Evolutionary conservation across 768 basidiomycete genomes (phyloP).

Genomic region (Agrocybe chaxingu): DNA sequence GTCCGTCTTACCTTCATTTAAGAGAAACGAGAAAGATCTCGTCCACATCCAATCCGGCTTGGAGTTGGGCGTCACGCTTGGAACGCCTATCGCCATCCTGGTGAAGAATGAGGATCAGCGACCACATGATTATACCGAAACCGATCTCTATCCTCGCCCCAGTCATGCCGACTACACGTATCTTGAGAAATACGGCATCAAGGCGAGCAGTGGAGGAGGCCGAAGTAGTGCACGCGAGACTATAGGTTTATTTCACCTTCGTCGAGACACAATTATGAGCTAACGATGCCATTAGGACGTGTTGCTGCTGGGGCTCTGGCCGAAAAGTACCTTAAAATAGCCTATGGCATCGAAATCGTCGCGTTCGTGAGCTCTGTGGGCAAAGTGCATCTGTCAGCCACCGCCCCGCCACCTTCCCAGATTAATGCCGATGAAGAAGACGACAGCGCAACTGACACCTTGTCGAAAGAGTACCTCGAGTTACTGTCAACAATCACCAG

Average conservation of each 20-base stretch:
- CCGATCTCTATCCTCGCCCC: slow-evolving; percentile 94
- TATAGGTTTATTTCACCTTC: slow-evolving; percentile 56
- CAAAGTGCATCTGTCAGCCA: slow-evolving; percentile 77
- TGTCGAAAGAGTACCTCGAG: slow-evolving; percentile 79
- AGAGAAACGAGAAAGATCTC: slow-evolving; percentile 95
- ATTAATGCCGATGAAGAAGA: slow-evolving; percentile 44
- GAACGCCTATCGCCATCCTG: slow-evolving; percentile 95
- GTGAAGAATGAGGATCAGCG: slow-evolving; percentile 98
- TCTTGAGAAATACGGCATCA: slow-evolving; percentile 94
- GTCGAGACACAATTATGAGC: neutral
- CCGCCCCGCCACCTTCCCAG: slow-evolving; percentile 35
- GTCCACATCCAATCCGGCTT: slow-evolving; percentile 92
- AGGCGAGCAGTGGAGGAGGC: slow-evolving; percentile 96
- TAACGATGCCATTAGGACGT: slow-evolving; percentile 51
- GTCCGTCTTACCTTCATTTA: slow-evolving; percentile 1
- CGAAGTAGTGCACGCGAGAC: slow-evolving; percentile 95
- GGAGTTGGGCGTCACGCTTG: slow-evolving; percentile 92
- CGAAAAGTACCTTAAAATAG: slow-evolving; percentile 87
- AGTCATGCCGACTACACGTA: slow-evolving; percentile 99
- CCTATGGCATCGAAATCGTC: slow-evolving; percentile 89
- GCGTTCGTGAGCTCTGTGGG: slow-evolving; percentile 97
- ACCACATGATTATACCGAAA: slow-evolving; percentile 98
- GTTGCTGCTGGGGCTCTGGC: slow-evolving; percentile 99
- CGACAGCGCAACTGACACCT: slow-evolving; percentile 68
- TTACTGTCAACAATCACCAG: slow-evolving; percentile 79